phyloP scores from a whole-genome alignment of 805 yeast species.

The Crinitomyces ghanaensis region DNA sequence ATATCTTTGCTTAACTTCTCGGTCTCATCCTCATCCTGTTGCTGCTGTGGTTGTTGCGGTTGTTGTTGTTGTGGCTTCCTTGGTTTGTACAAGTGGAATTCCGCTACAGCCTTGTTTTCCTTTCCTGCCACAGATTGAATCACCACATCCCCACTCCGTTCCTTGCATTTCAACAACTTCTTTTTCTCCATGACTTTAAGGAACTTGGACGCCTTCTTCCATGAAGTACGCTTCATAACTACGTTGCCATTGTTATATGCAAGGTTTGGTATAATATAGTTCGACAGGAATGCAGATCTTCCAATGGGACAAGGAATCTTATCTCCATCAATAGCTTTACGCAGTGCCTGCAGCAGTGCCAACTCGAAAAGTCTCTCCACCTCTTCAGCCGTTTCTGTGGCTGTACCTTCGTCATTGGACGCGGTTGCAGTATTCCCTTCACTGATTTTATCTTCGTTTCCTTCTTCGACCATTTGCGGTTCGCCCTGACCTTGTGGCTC shows the following conservation, averaged over 20 bases:
- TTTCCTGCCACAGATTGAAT: slow-evolving; percentile 40
- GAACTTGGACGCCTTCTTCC: slow-evolving; percentile 83
- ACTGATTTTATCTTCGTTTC: slow-evolving; percentile 10
- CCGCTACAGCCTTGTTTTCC: slow-evolving; percentile 37
- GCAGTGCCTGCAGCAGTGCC: slow-evolving; percentile 59
- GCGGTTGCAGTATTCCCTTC: slow-evolving; percentile 2
- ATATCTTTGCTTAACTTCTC: background rate
- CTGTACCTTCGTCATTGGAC: slow-evolving; percentile 2
- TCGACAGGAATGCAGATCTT: slow-evolving; percentile 66
- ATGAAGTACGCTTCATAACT: slow-evolving; percentile 60
- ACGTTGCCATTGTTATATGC: slow-evolving; percentile 36
- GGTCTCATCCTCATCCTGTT: background rate
- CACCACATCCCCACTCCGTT: slow-evolving; percentile 72
- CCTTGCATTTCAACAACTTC: slow-evolving; percentile 58
- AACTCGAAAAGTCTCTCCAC: slow-evolving; percentile 64
- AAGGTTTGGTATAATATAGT: slow-evolving; percentile 56
- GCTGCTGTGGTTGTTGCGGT: background rate
- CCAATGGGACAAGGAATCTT: slow-evolving; percentile 49
- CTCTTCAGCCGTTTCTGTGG: slow-evolving; percentile 20
- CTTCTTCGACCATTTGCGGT: slow-evolving; percentile 9
- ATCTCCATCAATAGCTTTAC: slow-evolving; percentile 27
- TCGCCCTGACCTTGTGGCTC: slow-evolving; percentile 3
- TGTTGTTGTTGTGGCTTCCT: slow-evolving; percentile 15
- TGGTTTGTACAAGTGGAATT: slow-evolving; percentile 54
- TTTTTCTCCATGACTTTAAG: slow-evolving; percentile 78